Percentiles rank a stretch among this genome's conserved stretches.
Evolutionary conservation across 805 yeast genomes (phyloP).

Genomic region (Teunomyces barrocoloradensis): DNA sequence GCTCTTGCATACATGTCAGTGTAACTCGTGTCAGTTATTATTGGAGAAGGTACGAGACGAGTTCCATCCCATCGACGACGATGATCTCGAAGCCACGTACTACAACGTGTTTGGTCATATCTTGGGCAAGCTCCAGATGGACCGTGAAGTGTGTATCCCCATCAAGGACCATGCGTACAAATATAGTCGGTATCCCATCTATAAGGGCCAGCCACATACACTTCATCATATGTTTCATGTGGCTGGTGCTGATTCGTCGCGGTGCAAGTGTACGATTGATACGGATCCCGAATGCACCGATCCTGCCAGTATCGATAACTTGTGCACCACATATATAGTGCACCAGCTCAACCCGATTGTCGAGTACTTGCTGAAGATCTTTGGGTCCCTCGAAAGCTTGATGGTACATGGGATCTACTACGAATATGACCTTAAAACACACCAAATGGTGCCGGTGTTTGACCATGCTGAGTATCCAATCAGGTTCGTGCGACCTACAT

Average conservation of each 20-base stretch:
- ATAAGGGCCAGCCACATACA: conserved; percentile 35
- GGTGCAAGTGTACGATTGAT: conserved; percentile 22
- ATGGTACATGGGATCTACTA: conserved; percentile 37
- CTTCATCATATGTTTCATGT: conserved; percentile 30
- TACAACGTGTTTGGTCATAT: conserved; percentile 31
- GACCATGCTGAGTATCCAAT: conserved; percentile 28
- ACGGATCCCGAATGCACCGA: conserved; percentile 23
- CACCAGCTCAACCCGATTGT: conserved; percentile 36
- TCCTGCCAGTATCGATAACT: conserved; percentile 26
- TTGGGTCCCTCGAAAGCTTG: conserved; percentile 24
- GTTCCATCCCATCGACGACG: conserved; percentile 19
- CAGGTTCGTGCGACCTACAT: conserved; percentile 11
- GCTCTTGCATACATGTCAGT: conserved; percentile 34
- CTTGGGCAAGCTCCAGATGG: conserved; percentile 33
- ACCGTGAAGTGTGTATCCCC: conserved; percentile 36
- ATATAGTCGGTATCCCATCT: conserved; percentile 28
- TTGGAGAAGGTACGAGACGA: conserved; percentile 18
- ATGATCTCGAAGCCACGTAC: conserved; percentile 22
- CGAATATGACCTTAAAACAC: conserved; percentile 12
- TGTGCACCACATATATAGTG: conserved; percentile 32
- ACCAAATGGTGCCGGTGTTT: conserved; percentile 22
- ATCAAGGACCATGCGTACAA: conserved; percentile 24
- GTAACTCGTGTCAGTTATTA: conserved; percentile 27
- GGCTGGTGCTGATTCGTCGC: neutral
- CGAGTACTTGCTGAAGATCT: conserved; percentile 20